A percentile compares a stretch with the other conserved stretches of the same genome.
phyloP scores from a whole-genome alignment of 2,329 filamentous ascomycete genomes.

The Microcyclosporella mali region DNA sequence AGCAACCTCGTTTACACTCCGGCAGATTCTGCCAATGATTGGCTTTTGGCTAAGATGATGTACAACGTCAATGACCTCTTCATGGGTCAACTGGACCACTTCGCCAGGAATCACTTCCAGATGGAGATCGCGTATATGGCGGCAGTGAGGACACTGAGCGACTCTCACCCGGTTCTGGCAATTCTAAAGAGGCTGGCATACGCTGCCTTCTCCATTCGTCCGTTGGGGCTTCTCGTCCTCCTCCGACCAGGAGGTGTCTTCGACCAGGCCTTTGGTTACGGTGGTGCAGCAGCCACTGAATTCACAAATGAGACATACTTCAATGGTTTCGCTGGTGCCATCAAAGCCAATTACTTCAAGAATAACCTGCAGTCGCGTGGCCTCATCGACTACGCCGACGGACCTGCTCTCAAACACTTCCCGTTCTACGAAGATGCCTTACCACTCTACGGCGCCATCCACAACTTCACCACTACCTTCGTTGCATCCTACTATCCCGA shows the following conservation, averaged over 20 bases:
- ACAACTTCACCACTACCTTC: conserved; percentile 37
- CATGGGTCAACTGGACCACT: conserved; percentile 40
- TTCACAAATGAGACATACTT: conserved; percentile 13
- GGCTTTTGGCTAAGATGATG: conserved; percentile 47
- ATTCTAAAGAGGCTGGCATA: conserved; percentile 27
- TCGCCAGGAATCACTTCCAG: conserved; percentile 41
- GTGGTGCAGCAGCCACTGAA: conserved; percentile 9
- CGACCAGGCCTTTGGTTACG: conserved; percentile 14
- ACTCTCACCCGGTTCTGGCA: conserved; percentile 41
- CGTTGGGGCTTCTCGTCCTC: conserved; percentile 12
- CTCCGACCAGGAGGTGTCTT: conserved; percentile 24
- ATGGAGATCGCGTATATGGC: conserved; percentile 42
- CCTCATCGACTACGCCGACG: conserved; percentile 33
- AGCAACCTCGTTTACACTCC: conserved; percentile 44
- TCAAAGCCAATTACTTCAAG: conserved; percentile 37
- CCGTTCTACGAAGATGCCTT: conserved; percentile 43
- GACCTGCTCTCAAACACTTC: conserved; percentile 37
- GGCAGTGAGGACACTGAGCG: conserved; percentile 43
- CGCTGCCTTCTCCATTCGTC: conserved; percentile 26
- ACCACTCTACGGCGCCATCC: conserved; percentile 34
- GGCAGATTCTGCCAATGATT: conserved; percentile 40
- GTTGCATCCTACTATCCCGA: conserved; percentile 42
- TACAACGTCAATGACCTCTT: conserved; percentile 47
- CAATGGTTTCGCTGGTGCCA: conserved; percentile 20
- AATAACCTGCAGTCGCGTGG: conserved; percentile 36